phyloP scores from a whole-genome alignment of 2,329 filamentous ascomycete genomes.

The Sarocladiaceae sp. region DNA sequence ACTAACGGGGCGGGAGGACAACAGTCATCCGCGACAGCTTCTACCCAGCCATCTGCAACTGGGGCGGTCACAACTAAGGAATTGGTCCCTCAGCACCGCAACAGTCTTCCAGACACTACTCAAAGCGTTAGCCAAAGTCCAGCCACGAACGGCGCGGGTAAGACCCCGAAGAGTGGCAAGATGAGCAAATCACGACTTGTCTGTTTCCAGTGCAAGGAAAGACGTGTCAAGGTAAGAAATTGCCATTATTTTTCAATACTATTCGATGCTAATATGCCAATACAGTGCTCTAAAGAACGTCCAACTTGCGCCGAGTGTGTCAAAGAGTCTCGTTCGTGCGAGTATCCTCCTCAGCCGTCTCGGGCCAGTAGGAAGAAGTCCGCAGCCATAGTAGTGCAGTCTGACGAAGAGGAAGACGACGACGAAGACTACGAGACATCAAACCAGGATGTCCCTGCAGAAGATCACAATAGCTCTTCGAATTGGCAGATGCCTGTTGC shows the following conservation, averaged over 20 bases:
- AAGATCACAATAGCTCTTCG: neutral
- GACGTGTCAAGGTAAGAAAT: slow-evolving; percentile 30
- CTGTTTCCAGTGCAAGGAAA: slow-evolving; percentile 32
- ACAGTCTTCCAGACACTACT: slow-evolving; percentile 12
- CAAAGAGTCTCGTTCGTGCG: slow-evolving; percentile 26
- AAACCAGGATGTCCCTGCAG: slow-evolving; percentile 2
- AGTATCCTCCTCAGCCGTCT: slow-evolving; percentile 30
- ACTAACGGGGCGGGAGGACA: slow-evolving; percentile 26
- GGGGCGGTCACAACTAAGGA: slow-evolving; percentile 27
- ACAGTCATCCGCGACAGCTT: slow-evolving; percentile 19
- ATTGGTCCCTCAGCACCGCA: slow-evolving; percentile 21
- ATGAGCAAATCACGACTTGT: slow-evolving; percentile 27
- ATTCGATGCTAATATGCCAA: neutral
- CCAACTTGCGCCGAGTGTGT: slow-evolving; percentile 36
- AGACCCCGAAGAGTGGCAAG: slow-evolving; percentile 15
- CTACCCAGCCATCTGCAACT: slow-evolving; percentile 17
- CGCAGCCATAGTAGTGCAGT: slow-evolving; percentile 14
- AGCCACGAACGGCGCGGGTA: slow-evolving; percentile 7
- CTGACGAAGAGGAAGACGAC: slow-evolving; percentile 15
- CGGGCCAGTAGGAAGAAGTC: slow-evolving; percentile 20
- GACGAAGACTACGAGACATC: slow-evolving; percentile 15
- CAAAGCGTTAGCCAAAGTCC: slow-evolving; percentile 1
- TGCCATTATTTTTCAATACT: neutral
- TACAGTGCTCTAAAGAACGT: slow-evolving; percentile 35
- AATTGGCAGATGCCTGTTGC: slow-evolving; percentile 13